Evolutionary conservation across 139 green algal species (phyloP), one percentile per base, ranked within the genome.

Genomic region (Chlorella sp.): DNA sequence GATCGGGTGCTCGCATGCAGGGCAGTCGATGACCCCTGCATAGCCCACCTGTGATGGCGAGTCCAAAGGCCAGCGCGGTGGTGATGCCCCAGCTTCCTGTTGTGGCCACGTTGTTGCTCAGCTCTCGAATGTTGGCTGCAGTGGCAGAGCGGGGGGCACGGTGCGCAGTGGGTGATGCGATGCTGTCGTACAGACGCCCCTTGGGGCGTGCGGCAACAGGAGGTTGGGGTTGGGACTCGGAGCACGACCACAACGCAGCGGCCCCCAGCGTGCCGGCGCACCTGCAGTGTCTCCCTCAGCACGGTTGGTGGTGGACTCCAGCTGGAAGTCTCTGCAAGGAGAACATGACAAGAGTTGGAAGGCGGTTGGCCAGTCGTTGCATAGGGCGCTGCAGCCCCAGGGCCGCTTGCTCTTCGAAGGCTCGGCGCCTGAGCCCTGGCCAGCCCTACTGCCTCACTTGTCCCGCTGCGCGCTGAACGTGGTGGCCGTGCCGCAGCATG

Each of bases 381-480:
- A n/a, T n/a, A n/a, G n/a, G n/a, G n/a, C n/a, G n/a, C n/a, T n/a
- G n/a, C n/a, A n/a, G n/a, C n/a, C n/a, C n/a, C n/a, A n/a, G n/a
- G n/a, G n/a, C n/a, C n/a, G n/a, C n/a, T n/a, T n/a, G n/a, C n/a
- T n/a, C n/a, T n/a, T n/a, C n/a, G n/a, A n/a, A n/a, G n/a, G n/a
- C n/a, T n/a, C n/a, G n/a, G n/a, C n/a, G n/a, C n/a, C n/a, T 25
- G 62, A 13, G 30, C 63, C 0, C 63, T 17, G 28, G 28, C 63
- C 28, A 69, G 16, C 63, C 63, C 26, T 13, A 18, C 63, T 32
- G 28, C 28, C 28, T 13, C 18, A 34, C 63, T 60, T 60, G 68
- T n/a, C n/a, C 2, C 44, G 44, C 72, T 63, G 44, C 18, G 72
- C 72, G n/a, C 34, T 57, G n/a, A 79, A 79, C 18, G 72, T 79